These are phyloP conservation scores for Pseudoscleropodium purum DNA, from an alignment of 225 moss, liverwort and hornwort genomes.

Conservation along the genomic window DNA sequence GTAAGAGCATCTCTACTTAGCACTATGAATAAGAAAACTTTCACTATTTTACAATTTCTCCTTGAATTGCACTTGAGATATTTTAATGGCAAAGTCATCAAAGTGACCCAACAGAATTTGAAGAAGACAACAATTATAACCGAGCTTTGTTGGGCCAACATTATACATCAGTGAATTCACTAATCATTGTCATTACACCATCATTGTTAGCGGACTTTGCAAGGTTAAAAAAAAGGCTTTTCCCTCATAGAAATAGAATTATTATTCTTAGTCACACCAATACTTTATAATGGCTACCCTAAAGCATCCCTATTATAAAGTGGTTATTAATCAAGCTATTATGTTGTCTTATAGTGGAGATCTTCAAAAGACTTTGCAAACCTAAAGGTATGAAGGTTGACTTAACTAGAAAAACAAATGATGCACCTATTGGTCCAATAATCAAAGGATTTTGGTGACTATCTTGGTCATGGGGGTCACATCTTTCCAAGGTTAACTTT, in stretches of 20 bases:
- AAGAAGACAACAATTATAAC: neutral
- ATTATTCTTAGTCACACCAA: neutral
- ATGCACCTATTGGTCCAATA: neutral
- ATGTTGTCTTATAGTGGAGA: fast-evolving
- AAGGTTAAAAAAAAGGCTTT: fast-evolving
- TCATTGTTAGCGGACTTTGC: neutral
- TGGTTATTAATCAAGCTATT: neutral
- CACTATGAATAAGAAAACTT: too few relatives aligned
- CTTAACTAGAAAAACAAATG: neutral
- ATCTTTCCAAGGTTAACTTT: neutral
- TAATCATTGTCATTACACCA: neutral
- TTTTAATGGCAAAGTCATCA: neutral
- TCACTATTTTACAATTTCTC: too few relatives aligned
- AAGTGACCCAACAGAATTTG: neutral
- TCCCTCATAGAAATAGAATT: fast-evolving
- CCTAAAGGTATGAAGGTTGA: neutral
- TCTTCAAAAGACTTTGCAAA: fast-evolving
- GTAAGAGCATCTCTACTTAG: too few relatives aligned
- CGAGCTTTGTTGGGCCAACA: neutral
- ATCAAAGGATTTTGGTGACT: neutral
- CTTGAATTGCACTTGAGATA: neutral
- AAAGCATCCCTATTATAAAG: neutral
- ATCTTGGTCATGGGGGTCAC: fast-evolving
- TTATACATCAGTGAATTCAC: neutral
- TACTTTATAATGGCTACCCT: fast-evolving